Base-by-base conservation (phyloP, 192 early-diverging fungal species). In the Coemansia sp. region DNA sequence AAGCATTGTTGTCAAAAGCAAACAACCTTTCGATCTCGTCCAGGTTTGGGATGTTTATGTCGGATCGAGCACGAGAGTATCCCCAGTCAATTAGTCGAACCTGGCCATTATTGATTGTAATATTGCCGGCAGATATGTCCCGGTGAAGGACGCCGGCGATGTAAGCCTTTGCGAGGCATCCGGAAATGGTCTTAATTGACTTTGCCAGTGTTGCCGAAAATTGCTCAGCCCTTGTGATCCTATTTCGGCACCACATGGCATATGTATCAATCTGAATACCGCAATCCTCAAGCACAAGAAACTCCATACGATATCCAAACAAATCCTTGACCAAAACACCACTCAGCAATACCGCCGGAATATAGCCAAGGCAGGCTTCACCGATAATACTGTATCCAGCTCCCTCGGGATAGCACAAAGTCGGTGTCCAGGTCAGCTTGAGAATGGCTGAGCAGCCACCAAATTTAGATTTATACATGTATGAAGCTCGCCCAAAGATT, bases 61-160 rank as follows among this genome's bases (percentile, higher is more conserved):
- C n/a, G 35, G 4, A 3, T n/a, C 13, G 11, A 13, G 8, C 3
- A 41, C 13, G 4, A 22, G 54, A 57, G 32, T 50, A 64, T 4
- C 65, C 65, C 65, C 71, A 74, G 43, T 68, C 65, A 50, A 73
- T 60, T 0, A 63, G 18, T 0, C 35, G 12, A 2, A 43, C 50
- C 2, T 27, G 3, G 2, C 50, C 59, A n/a, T 5, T 50, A 4
- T 22, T 48, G 22, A 73, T 45, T 1, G 56, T 51, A 35, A 74
- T 61, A 48, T 64, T 67, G 23, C 57, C 71, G 2, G 62, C 43
- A 13, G 65, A 74, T 10, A 74, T 43, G 35, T 68, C 72, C 16
- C 65, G 57, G 24, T 74, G 71, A 4, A 74, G 55, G 7, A 70
- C 57, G 14, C 61, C 57, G 5, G 59, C 56, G 0, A 18, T 12